These are phyloP conservation scores for Rhododendron simsii DNA, from an alignment of 148 eudicot genomes.

Conservation along the genomic window DNA sequence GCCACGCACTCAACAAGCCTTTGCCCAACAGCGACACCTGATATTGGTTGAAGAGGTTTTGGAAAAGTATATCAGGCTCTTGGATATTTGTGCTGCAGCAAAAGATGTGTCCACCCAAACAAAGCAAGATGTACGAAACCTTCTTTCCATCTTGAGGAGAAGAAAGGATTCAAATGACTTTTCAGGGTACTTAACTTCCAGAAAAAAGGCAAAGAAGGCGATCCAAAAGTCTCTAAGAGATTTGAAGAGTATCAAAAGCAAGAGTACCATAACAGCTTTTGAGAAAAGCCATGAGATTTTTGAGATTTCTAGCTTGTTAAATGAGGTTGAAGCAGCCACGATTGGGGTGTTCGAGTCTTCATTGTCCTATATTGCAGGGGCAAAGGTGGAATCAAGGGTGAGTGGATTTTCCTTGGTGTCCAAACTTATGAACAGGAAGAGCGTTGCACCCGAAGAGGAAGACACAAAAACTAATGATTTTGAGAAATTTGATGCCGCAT, in stretches of 20 bases:
- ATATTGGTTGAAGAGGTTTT: constrained; percentile 13
- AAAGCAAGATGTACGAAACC: constrained; percentile 30
- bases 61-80: constrained; percentile 37
- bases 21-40: neutral
- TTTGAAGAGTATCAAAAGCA: constrained; percentile 18
- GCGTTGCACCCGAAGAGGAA: neutral
- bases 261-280: neutral
- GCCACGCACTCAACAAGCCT: constrained; percentile 15
- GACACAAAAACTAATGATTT: constrained; percentile 8
- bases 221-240: constrained; percentile 32
- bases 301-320: constrained; percentile 1
- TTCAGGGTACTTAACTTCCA: constrained; percentile 19
- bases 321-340: constrained; percentile 20
- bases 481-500: constrained; percentile 26
- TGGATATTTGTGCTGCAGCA: constrained; percentile 39
- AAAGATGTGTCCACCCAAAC: constrained; percentile 31
- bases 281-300: constrained; percentile 4
- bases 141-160: constrained; percentile 40
- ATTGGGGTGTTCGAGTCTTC: constrained; percentile 15
- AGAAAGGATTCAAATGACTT: constrained; percentile 26
- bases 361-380: neutral
- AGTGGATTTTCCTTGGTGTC: neutral
- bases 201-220: constrained; percentile 29
- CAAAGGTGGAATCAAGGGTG: neutral
- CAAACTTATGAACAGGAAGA: neutral